phyloP scores from a whole-genome alignment of 164 flowering plant genomes.

The Dillenia turbinata region DNA sequence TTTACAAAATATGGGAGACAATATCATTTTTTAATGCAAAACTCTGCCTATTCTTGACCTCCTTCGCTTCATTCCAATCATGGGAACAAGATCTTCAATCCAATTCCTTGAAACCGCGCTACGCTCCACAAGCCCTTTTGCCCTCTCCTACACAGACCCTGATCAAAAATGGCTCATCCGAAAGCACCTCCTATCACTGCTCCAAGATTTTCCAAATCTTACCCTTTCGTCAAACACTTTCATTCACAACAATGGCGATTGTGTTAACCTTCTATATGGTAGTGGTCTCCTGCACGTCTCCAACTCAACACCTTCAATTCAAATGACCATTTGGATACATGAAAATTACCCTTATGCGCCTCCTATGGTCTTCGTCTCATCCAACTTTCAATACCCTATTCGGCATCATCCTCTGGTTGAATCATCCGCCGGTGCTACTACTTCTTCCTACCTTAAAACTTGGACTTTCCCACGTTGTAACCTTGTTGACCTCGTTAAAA shows the following conservation, averaged over 20 bases:
- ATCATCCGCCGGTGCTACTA: conserved; percentile 28
- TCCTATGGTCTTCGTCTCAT: conserved; percentile 37
- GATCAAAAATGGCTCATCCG: conserved; percentile 46
- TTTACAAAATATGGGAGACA: neutral
- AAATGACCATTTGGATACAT: conserved; percentile 51
- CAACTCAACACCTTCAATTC: conserved; percentile 18
- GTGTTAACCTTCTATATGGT: conserved; percentile 35
- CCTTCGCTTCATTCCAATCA: neutral
- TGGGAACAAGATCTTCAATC: conserved; percentile 25
- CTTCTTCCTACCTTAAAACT: conserved; percentile 27
- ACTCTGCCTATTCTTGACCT: neutral
- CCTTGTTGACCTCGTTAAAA: conserved; percentile 32
- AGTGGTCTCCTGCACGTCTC: conserved; percentile 31
- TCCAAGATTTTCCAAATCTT: conserved; percentile 39
- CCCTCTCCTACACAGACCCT: conserved; percentile 43
- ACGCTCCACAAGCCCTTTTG: conserved; percentile 18
- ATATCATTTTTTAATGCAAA: neutral
- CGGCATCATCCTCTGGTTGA: conserved; percentile 45
- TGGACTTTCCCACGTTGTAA: conserved; percentile 39
- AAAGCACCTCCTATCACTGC: conserved; percentile 36
- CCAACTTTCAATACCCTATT: conserved; percentile 11
- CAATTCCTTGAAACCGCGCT: conserved; percentile 35
- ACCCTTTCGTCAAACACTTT: conserved; percentile 28
- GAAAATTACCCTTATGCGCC: conserved; percentile 44
- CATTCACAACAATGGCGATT: conserved; percentile 46